These are phyloP conservation scores for Cladosporium phlei DNA, from an alignment of 2,329 filamentous ascomycete genomes.

Conservation along the genomic window DNA sequence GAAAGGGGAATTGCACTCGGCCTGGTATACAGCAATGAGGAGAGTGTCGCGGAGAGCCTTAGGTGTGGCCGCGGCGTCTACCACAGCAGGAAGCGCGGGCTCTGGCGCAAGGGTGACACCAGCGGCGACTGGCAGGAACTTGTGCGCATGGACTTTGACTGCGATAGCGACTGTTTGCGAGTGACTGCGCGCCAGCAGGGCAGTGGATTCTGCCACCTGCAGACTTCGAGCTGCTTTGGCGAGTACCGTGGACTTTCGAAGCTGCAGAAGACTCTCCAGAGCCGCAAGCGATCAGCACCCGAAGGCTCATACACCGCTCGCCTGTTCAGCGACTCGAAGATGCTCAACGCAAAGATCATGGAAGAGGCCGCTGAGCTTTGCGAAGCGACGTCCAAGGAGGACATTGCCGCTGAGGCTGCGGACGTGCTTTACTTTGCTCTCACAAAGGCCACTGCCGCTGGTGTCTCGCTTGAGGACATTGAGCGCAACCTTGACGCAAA, in stretches of 20 bases:
- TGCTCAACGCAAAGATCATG: constrained; percentile 93
- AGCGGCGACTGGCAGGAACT: constrained; percentile 93
- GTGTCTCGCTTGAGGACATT: constrained; percentile 81
- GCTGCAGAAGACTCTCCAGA: constrained; percentile 79
- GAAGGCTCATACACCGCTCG: constrained; percentile 89
- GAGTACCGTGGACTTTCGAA: constrained; percentile 73
- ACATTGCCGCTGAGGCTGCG: constrained; percentile 89
- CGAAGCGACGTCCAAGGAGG: constrained; percentile 72
- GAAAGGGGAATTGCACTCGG: constrained; percentile 80
- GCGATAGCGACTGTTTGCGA: constrained; percentile 85
- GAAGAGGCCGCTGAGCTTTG: constrained; percentile 96
- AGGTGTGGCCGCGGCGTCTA: constrained; percentile 82
- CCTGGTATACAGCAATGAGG: constrained; percentile 87
- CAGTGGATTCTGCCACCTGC: constrained; percentile 84
- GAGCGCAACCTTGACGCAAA: constrained; percentile 91
- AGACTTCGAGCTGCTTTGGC: constrained; percentile 89
- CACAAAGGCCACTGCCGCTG: constrained; percentile 79
- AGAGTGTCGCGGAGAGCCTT: constrained; percentile 83
- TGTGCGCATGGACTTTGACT: constrained; percentile 78
- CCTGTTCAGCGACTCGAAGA: constrained; percentile 84
- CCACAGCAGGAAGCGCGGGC: constrained; percentile 87
- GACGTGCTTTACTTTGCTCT: constrained; percentile 95
- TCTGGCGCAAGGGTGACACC: constrained; percentile 95
- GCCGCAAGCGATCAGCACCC: constrained; percentile 76
- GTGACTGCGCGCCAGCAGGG: constrained; percentile 89